Evolutionary conservation across 129 eudicot genomes (phyloP).

Genomic region (Erigeron canadensis): DNA sequence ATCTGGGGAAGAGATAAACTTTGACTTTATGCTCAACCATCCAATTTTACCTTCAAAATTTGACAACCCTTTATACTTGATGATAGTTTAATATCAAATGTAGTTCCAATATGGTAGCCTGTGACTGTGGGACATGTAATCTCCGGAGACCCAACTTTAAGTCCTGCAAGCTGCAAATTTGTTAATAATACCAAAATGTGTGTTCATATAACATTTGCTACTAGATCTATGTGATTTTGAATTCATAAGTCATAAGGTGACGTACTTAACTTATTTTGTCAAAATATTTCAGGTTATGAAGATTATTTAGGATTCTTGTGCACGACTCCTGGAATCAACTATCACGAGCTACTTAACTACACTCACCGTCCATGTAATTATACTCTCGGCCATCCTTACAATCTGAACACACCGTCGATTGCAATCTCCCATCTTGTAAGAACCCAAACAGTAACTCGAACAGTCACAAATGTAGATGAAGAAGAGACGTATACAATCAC

Average conservation of each 20-base stretch:
- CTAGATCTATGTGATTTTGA: background rate
- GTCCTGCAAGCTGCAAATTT: background rate
- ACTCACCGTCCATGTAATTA: constrained; percentile 76
- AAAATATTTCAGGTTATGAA: constrained; percentile 54
- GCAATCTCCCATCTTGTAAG: constrained; percentile 79
- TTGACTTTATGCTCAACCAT: constrained; percentile 11
- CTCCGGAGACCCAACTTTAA: no score
- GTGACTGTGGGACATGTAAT: no score
- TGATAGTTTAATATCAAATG: no score
- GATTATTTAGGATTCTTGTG: constrained; percentile 93
- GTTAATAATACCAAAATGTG: background rate
- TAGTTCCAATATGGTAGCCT: no score
- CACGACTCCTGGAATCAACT: constrained; percentile 74
- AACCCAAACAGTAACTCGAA: constrained; percentile 70
- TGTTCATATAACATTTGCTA: background rate
- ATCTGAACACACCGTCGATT: constrained; percentile 83
- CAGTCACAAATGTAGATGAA: constrained; percentile 72
- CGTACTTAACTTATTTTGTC: constrained; percentile 7
- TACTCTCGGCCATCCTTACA: constrained; percentile 81
- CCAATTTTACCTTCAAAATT: constrained; percentile 8
- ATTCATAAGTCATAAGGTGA: background rate
- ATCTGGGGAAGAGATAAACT: background rate
- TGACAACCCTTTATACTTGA: no score
- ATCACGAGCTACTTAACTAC: constrained; percentile 73
- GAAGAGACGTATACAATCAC: constrained; percentile 79